Evolutionary conservation across 306 rosid genomes (phyloP).

Genomic region (Cucurbita maxima): DNA sequence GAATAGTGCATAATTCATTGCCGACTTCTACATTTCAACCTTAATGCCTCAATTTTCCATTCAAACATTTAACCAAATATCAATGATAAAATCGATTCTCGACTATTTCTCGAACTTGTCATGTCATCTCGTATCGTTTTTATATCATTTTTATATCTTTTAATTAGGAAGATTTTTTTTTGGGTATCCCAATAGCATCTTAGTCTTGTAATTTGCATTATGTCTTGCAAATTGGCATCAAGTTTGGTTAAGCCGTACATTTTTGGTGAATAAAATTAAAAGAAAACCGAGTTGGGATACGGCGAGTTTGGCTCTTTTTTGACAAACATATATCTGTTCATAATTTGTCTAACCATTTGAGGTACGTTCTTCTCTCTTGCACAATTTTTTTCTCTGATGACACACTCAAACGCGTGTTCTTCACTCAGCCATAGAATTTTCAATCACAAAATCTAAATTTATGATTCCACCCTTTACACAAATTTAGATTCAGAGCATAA

Average conservation of each 20-base stretch:
- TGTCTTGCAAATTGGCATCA: background rate
- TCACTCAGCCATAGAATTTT: slow-evolving; percentile 30
- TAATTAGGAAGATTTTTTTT: too few species aligned
- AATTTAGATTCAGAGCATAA: background rate
- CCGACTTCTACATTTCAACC: background rate
- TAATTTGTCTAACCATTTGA: background rate
- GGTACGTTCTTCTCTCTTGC: background rate
- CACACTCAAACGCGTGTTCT: slow-evolving; percentile 33
- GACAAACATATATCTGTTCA: background rate
- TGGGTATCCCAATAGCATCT: too few species aligned
- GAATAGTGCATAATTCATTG: background rate
- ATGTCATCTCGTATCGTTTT: too few species aligned
- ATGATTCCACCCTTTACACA: background rate
- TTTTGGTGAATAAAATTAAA: background rate
- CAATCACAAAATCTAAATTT: background rate
- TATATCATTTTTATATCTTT: too few species aligned
- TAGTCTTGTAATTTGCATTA: too few species aligned
- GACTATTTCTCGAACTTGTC: too few species aligned
- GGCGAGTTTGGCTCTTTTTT: background rate
- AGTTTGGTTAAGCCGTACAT: background rate
- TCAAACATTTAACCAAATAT: too few species aligned
- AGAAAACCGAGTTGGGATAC: background rate
- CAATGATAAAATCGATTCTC: too few species aligned
- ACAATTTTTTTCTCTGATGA: slow-evolving; percentile 14
- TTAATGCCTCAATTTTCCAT: too few species aligned